Evolutionary conservation across 805 yeast species (phyloP), one percentile per base, ranked within the genome.

Genomic region (Wickerhamomyces kurtzmanii): DNA sequence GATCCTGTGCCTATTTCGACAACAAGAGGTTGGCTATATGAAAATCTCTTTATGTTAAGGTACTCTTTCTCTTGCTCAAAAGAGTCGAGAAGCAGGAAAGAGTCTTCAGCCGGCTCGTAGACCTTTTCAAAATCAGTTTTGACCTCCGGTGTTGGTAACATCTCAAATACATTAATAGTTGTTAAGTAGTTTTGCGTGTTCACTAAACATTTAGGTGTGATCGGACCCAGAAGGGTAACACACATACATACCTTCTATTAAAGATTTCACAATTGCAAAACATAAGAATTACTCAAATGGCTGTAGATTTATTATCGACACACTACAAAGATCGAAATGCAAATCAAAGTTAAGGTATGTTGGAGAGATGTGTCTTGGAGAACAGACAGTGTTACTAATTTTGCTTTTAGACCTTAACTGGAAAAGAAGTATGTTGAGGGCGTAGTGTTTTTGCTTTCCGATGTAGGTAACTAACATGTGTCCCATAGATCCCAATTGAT

Each of bases 51-150:
- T n/a, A n/a, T n/a, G 8, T 36, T 24, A 14, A 76, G 44, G 20
- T 40, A 60, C 2, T 36, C 40, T 25, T 47, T 50, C 28, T 82
- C 79, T 22, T 59, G 49, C 43, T 91, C 97, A 26, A 91, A 60
- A 11, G 79, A 63, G 49, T 91, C 98, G 24, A 91, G 53, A 8
- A 91, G 59, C 8, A 89, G 68, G 46, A 79, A 91, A 6, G 94
- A 72, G 57, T 91, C 98, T 43, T 91, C 98, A 0, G 94, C 71
- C 0, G 98, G 97, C 46, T 91, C 98, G 49, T 91, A 91, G 4
- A 89, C 94, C 40, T 65, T 66, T n/a, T 68, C 75, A 36, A 65
- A 70, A 43, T 80, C 79, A 12, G 76, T 65, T 12, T 61, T 51
- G 2, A 80, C 59, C 6, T 53, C 50, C 1, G 97, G 96, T 0